Percentiles rank a stretch among this genome's conserved stretches.
phyloP scores from a whole-genome alignment of 805 yeast species.

The Lachancea lanzarotensis region DNA sequence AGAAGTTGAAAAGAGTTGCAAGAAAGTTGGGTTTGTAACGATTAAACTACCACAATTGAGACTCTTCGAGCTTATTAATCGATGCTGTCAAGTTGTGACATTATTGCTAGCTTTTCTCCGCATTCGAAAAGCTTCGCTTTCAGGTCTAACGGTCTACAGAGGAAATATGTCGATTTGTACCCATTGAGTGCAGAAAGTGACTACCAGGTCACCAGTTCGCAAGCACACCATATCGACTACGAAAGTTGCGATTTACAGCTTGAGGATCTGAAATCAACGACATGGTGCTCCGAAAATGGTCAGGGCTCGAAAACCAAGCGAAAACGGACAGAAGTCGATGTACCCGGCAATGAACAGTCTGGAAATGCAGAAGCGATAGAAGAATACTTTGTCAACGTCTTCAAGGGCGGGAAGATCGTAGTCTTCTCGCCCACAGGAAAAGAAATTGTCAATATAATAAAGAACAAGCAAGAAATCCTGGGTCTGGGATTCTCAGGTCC shows the following conservation, averaged over 20 bases:
- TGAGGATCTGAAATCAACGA: conserved; percentile 20
- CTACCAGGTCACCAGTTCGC: conserved; percentile 26
- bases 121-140: conserved; percentile 30
- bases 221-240: conserved; percentile 27
- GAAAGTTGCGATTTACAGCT: conserved; percentile 27
- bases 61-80: too few relatives aligned
- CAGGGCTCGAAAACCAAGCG: conserved; percentile 17
- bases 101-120: conserved; percentile 24
- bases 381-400: conserved; percentile 26
- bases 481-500: conserved; percentile 33
- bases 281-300: conserved; percentile 23
- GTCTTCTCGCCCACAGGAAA: conserved; percentile 30
- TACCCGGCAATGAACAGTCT: background rate
- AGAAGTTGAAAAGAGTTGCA: background rate
- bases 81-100: conserved; percentile 9
- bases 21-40: background rate
- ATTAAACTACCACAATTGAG: background rate
- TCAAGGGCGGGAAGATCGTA: conserved; percentile 28
- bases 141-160: conserved; percentile 31
- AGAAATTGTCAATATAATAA: conserved; percentile 33
- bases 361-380: conserved; percentile 11
- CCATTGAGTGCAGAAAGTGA: conserved; percentile 25
- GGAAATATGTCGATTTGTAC: conserved; percentile 30
- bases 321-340: conserved; percentile 17
- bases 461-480: conserved; percentile 32